phyloP scores from a whole-genome alignment of 2,329 filamentous ascomycete genomes.

The Setomelanomma holmii region DNA sequence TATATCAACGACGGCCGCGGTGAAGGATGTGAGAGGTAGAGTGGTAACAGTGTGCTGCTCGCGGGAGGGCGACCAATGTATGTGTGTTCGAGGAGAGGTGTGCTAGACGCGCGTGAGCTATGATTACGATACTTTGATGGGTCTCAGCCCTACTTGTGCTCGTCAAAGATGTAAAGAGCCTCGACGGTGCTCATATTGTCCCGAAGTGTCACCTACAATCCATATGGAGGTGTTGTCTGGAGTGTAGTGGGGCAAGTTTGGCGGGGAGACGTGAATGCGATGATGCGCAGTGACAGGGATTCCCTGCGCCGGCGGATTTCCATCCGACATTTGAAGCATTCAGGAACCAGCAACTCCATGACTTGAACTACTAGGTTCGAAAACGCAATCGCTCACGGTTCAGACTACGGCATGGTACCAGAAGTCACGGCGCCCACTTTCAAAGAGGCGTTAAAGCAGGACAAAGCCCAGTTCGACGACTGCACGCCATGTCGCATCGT shows the following conservation, averaged over 20 bases:
- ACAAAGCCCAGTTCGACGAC: conserved; percentile 59
- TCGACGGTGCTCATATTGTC: conserved; percentile 75
- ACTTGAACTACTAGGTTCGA: no score
- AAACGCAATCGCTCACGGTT: no score
- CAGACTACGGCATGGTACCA: conserved; percentile 16
- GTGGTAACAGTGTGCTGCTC: conserved; percentile 76
- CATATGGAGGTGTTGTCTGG: conserved; percentile 24
- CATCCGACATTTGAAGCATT: background rate
- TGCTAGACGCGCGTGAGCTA: conserved; percentile 62
- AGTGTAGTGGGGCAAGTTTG: conserved; percentile 27
- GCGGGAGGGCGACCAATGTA: conserved; percentile 84
- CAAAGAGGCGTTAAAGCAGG: conserved; percentile 39
- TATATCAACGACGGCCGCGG: conserved; percentile 89
- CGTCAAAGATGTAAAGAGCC: conserved; percentile 96
- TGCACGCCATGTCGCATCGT: conserved; percentile 75
- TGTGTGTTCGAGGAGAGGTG: conserved; percentile 83
- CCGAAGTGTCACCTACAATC: conserved; percentile 15
- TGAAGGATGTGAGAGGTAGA: conserved; percentile 81
- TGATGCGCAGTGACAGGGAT: conserved; percentile 13
- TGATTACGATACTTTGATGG: background rate
- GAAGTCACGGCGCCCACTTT: conserved; percentile 30
- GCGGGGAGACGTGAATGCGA: conserved; percentile 28
- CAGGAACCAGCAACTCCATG: no score
- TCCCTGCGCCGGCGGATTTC: background rate
- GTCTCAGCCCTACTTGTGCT: conserved; percentile 74